These are phyloP conservation scores for Mortierella antarctica DNA, from an alignment of 192 early-diverging fungal species.

Conservation along the genomic window DNA sequence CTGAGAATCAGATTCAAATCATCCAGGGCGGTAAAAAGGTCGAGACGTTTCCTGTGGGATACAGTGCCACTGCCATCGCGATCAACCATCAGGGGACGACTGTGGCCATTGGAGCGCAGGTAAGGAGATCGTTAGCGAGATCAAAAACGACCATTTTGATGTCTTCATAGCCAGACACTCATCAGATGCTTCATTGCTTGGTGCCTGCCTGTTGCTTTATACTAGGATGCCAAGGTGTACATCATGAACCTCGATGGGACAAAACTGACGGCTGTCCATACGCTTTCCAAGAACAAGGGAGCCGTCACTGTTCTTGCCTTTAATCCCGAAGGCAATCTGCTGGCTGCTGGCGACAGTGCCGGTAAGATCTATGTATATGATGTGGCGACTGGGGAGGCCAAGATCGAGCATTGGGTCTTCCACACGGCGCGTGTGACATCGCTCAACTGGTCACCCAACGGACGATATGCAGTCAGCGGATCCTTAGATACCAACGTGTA, in stretches of 20 bases:
- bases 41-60: constrained; percentile 49
- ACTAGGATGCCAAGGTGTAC: constrained; percentile 71
- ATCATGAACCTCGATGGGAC: constrained; percentile 67
- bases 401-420: constrained; percentile 85
- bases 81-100: constrained; percentile 61
- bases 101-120: constrained; percentile 76
- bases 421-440: constrained; percentile 88
- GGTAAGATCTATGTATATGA: constrained; percentile 85
- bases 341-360: constrained; percentile 85
- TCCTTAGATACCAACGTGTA: constrained; percentile 92
- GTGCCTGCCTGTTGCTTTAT: neutral
- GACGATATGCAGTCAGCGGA: constrained; percentile 78
- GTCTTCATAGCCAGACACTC: neutral
- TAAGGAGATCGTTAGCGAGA: constrained; percentile 22
- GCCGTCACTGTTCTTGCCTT: constrained; percentile 84
- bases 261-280: constrained; percentile 32
- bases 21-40: constrained; percentile 60
- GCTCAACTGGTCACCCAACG: constrained; percentile 84
- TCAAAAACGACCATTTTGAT: constrained; percentile 3
- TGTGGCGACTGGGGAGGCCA: constrained; percentile 58
- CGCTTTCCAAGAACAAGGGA: constrained; percentile 61
- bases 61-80: constrained; percentile 63
- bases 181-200: neutral
- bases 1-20: constrained; percentile 62
- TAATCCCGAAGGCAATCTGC: constrained; percentile 75